Conservation (phyloP, 257 asterid genomes). For the Jacaranda copaia region DNA sequence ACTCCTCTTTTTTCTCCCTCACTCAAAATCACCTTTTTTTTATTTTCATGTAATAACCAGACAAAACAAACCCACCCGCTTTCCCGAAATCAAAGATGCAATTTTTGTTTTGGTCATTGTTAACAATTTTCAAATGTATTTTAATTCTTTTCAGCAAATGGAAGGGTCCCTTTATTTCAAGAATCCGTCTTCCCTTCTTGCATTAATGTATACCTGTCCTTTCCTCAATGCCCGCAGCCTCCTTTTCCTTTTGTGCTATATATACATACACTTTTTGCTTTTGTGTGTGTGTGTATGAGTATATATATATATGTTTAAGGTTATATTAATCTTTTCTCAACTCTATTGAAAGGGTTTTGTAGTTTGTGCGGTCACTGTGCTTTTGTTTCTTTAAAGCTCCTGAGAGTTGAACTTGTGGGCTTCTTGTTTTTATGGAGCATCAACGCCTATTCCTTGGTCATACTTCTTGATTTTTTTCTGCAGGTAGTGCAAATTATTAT, state of each 20-base stretch:
- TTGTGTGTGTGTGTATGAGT: not conserved
- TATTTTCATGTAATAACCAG: too few species aligned
- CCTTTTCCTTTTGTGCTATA: not conserved
- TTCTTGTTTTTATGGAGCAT: not conserved
- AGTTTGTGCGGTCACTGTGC: constrained; percentile 12
- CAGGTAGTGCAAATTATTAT: not conserved
- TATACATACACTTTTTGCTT: not conserved
- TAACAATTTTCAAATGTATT: not conserved
- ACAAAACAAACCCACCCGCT: constrained; percentile 18
- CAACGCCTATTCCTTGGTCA: too few species aligned
- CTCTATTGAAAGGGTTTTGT: constrained; percentile 14
- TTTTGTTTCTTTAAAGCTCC: constrained; percentile 9
- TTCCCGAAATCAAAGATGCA: constrained; percentile 47
- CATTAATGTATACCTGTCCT: not conserved
- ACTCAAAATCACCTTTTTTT: too few species aligned
- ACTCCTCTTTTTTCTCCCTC: too few species aligned
- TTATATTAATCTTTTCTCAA: not conserved
- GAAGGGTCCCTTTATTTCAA: constrained; percentile 22
- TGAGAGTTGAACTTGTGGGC: constrained; percentile 11
- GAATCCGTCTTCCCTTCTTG: not conserved
- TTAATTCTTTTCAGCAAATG: constrained; percentile 37
- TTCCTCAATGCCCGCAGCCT: constrained; percentile 44
- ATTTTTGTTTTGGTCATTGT: constrained; percentile 27
- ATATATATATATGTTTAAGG: not conserved
- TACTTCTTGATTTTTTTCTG: not conserved